Base-by-base conservation (phyloP, 1,284 basidiomycete species). In the Cryptococcus hybrid region DNA sequence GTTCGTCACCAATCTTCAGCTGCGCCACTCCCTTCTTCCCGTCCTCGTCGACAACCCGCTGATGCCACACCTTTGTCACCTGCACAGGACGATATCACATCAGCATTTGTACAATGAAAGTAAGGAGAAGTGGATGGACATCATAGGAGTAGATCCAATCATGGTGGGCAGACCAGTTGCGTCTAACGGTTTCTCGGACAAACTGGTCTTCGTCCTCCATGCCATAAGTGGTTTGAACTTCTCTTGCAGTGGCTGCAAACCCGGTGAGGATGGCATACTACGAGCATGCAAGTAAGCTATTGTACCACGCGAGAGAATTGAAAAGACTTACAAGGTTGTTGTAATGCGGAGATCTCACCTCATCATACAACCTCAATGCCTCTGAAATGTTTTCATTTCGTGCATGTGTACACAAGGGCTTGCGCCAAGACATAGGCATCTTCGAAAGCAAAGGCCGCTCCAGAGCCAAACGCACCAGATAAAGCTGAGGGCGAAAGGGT, bases 381-480 rank as follows among this genome's bases (percentile, higher is more conserved):
- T 54, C 36, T 2, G 55, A 15, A 7, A 62, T 12, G 5, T n/a
- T 5, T 49, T 37, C 13, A 7, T 48, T 47, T 2, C 42, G 47
- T 2, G n/a, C 9, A 18, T 35, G 53, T 1, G 44, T 65, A 57
- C 15, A 47, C 35, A 11, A 71, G 13, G 0, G 63, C 63, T 13
- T 47, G 43, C 3, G 58, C 52, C 4, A 67, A 56, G 18, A 65
- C 51, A 38, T 60, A 67, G 6, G 61, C 66, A 52, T 69, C 67
- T 49, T 69, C 66, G 45, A 67, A 63, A 1, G 67, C 67, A 39
- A 69, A 69, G 2, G 62, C 63, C 0, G 67, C 67, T 9, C 65
- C 67, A 1, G 65, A 61, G 3, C 66, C 65, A 38, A 66, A 66
- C 3, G 62, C 65, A 1, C 62, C 62, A 3, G 62, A 60, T 2